These are phyloP conservation scores for Athelia psychrophila DNA, from an alignment of 1,284 basidiomycete species.

Conservation along the genomic window DNA sequence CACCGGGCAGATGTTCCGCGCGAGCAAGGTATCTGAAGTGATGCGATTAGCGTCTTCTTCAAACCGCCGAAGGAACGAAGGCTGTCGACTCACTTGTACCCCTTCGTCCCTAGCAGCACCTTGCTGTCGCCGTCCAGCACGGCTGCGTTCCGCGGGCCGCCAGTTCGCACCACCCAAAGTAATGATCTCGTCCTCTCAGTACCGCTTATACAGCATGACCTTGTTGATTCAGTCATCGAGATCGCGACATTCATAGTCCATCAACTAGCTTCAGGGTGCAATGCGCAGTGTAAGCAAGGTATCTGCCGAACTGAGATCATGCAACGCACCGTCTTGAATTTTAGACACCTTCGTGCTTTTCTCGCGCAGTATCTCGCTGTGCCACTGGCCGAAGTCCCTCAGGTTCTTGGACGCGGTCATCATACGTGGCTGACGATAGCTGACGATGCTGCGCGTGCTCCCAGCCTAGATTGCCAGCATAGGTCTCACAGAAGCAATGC, in stretches of 20 bases:
- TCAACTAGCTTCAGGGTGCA: slow-evolving; percentile 68
- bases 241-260: slow-evolving; percentile 95
- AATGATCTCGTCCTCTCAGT: slow-evolving; percentile 98
- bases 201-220: slow-evolving; percentile 89
- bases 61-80: neutral
- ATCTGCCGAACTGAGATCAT: neutral
- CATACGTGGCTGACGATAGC: slow-evolving; percentile 85
- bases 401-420: slow-evolving; percentile 89
- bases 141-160: slow-evolving; percentile 80
- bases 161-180: slow-evolving; percentile 96
- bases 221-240: slow-evolving; percentile 99
- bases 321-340: slow-evolving; percentile 93
- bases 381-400: slow-evolving; percentile 92
- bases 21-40: slow-evolving; percentile 87
- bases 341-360: slow-evolving; percentile 96
- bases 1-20: slow-evolving; percentile 94
- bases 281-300: neutral
- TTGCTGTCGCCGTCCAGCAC: slow-evolving; percentile 94
- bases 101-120: slow-evolving; percentile 95
- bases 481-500: slow-evolving; percentile 96
- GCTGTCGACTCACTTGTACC: slow-evolving; percentile 92
- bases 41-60: neutral
- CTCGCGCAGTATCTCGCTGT: slow-evolving; percentile 92
- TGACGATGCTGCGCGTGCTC: slow-evolving; percentile 74
- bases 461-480: slow-evolving; percentile 92